phyloP scores from a whole-genome alignment of 2,329 filamentous ascomycete genomes.

The Fusarium coicis region DNA sequence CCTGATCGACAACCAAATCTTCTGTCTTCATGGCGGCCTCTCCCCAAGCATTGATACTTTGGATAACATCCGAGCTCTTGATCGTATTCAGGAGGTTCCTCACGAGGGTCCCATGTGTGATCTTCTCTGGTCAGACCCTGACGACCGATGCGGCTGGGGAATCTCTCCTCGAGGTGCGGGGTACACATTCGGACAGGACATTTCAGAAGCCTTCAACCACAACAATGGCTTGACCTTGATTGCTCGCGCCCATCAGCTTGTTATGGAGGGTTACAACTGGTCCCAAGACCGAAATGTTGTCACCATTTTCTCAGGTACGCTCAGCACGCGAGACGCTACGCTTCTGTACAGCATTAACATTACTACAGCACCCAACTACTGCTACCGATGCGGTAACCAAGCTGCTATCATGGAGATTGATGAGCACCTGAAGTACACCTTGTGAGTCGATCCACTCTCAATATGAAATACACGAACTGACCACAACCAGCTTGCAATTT shows the following conservation, averaged over 20 bases:
- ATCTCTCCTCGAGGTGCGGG: conserved; percentile 94
- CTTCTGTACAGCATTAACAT: conserved; percentile 4
- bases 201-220: conserved; percentile 98
- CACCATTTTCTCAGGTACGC: conserved; percentile 92
- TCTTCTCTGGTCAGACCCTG: conserved; percentile 96
- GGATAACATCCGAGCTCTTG: conserved; percentile 93
- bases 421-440: conserved; percentile 98
- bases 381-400: conserved; percentile 98
- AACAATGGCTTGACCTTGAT: conserved; percentile 98
- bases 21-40: conserved; percentile 96
- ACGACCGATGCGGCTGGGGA: conserved; percentile 95
- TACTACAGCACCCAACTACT: conserved; percentile 83
- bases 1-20: conserved; percentile 98
- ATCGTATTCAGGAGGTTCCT: conserved; percentile 97
- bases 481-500: conserved; percentile 85
- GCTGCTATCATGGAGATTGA: conserved; percentile 99
- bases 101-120: conserved; percentile 99
- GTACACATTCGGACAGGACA: conserved; percentile 96
- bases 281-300: conserved; percentile 98
- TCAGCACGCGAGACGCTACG: not conserved
- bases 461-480: conserved; percentile 39
- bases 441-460: conserved; percentile 72
- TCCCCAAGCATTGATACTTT: conserved; percentile 96
- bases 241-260: conserved; percentile 94
- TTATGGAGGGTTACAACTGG: conserved; percentile 99